These are phyloP conservation scores for Fusarium begoniae DNA, from an alignment of 2,329 filamentous ascomycete genomes.

Conservation along the genomic window DNA sequence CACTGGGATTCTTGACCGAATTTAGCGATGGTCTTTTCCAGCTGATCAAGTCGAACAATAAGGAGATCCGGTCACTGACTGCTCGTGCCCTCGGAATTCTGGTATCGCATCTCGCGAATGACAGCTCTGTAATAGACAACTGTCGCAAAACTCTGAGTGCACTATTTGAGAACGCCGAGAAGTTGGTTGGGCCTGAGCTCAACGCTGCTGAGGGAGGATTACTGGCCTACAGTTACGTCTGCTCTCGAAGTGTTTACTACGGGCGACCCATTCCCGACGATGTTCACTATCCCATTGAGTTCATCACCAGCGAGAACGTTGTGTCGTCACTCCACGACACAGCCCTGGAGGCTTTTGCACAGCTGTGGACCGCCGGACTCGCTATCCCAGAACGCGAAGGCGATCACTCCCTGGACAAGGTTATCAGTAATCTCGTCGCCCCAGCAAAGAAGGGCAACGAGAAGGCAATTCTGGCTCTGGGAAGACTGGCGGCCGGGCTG, in stretches of 20 bases:
- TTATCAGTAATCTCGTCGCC: conserved; percentile 70
- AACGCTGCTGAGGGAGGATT: conserved; percentile 59
- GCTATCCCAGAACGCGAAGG: conserved; percentile 47
- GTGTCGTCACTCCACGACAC: conserved; percentile 53
- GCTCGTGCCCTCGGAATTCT: conserved; percentile 81
- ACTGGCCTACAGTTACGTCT: conserved; percentile 55
- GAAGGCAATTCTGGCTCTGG: conserved; percentile 81
- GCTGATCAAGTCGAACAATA: conserved; percentile 76
- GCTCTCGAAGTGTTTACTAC: conserved; percentile 58
- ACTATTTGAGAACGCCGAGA: conserved; percentile 57
- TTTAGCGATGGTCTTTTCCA: conserved; percentile 63
- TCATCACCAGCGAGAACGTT: conserved; percentile 46
- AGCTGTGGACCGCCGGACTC: conserved; percentile 58
- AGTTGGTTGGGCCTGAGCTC: conserved; percentile 54
- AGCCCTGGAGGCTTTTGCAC: conserved; percentile 55
- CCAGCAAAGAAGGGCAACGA: conserved; percentile 84
- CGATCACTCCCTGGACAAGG: conserved; percentile 47
- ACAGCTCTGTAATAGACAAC: conserved; percentile 44
- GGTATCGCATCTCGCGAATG: conserved; percentile 68
- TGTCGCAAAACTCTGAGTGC: conserved; percentile 47
- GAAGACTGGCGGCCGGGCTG: conserved; percentile 75
- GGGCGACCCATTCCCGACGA: conserved; percentile 43
- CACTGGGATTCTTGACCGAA: conserved; percentile 59
- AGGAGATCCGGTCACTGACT: conserved; percentile 70
- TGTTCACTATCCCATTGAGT: conserved; percentile 42